A percentile compares a stretch with the other conserved stretches of the same genome.
Evolutionary conservation across 1,284 basidiomycete genomes (phyloP).

Genomic region (Moesziomyces globuligerus): DNA sequence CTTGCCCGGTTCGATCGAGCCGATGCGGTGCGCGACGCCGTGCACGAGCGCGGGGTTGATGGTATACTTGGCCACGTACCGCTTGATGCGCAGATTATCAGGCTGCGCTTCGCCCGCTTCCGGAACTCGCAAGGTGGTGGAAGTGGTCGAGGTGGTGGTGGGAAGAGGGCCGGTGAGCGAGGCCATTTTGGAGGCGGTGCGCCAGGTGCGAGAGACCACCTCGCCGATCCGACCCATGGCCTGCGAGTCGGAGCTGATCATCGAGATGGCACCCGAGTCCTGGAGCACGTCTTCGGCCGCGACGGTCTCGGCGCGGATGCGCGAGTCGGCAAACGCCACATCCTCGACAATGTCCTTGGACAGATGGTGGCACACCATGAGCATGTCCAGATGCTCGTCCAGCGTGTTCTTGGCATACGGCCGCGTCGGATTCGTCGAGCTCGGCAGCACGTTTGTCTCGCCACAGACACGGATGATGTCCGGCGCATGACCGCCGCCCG

Average conservation of each 20-base stretch:
- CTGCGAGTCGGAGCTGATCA: conserved; percentile 95
- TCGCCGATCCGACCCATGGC: conserved; percentile 97
- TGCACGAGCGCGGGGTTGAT: conserved; percentile 97
- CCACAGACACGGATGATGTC: conserved; percentile 97
- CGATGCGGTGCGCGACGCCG: conserved; percentile 87
- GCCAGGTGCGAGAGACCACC: conserved; percentile 91
- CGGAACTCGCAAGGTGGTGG: conserved; percentile 3
- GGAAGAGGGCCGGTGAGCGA: conserved; percentile 78
- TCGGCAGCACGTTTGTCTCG: conserved; percentile 89
- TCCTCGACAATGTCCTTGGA: conserved; percentile 77
- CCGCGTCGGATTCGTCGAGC: conserved; percentile 95
- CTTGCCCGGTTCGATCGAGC: conserved; percentile 82
- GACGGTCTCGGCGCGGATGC: conserved; percentile 94
- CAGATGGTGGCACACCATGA: conserved; percentile 78
- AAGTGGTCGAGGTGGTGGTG: not conserved
- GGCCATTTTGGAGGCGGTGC: conserved; percentile 95
- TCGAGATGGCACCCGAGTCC: conserved; percentile 89
- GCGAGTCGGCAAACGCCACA: conserved; percentile 93
- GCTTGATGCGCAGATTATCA: conserved; percentile 96
- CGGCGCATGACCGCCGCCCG: conserved; percentile 88
- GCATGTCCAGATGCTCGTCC: conserved; percentile 97
- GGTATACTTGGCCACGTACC: conserved; percentile 96
- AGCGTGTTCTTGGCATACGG: conserved; percentile 92
- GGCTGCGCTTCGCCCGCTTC: conserved; percentile 71
- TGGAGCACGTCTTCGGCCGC: conserved; percentile 98